Percentiles rank a stretch among this genome's conserved stretches.
These are phyloP conservation scores for Xylaria sp. DNA, from an alignment of 2,329 filamentous ascomycete genomes.

Conservation along the genomic window DNA sequence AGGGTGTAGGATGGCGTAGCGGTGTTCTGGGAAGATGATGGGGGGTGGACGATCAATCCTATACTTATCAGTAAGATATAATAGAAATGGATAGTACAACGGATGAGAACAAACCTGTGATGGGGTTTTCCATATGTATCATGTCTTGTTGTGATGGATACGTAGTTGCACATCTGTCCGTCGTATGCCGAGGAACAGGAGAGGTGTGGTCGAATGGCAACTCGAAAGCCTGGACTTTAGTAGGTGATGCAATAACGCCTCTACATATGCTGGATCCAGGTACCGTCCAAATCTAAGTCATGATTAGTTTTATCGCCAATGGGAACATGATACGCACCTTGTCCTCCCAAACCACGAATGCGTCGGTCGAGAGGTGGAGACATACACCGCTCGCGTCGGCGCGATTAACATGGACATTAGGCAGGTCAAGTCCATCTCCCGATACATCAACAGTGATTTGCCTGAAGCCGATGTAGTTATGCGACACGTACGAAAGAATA, in stretches of 20 bases:
- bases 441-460: slow-evolving; percentile 55
- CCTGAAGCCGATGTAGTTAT: slow-evolving; percentile 66
- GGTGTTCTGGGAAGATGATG: slow-evolving; percentile 46
- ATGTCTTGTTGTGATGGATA: slow-evolving; percentile 53
- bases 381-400: slow-evolving; percentile 61
- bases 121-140: slow-evolving; percentile 55
- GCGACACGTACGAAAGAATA: slow-evolving; percentile 61
- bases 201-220: slow-evolving; percentile 53
- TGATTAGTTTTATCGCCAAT: slow-evolving; percentile 15
- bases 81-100: background rate
- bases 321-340: slow-evolving; percentile 49
- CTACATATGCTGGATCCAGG: slow-evolving; percentile 55
- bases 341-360: slow-evolving; percentile 67
- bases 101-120: slow-evolving; percentile 53
- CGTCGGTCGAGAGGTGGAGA: slow-evolving; percentile 60
- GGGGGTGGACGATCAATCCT: slow-evolving; percentile 62
- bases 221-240: slow-evolving; percentile 61
- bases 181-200: slow-evolving; percentile 50
- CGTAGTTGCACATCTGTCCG: slow-evolving; percentile 58
- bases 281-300: slow-evolving; percentile 56
- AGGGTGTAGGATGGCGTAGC: slow-evolving; percentile 61
- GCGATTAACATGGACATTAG: slow-evolving; percentile 53
- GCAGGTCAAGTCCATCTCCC: slow-evolving; percentile 51
- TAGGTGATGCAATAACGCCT: slow-evolving; percentile 65
- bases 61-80: slow-evolving; percentile 22